Evolutionary conservation across 768 basidiomycete species (phyloP).

Genomic region (Rhizopogon vesiculosus): DNA sequence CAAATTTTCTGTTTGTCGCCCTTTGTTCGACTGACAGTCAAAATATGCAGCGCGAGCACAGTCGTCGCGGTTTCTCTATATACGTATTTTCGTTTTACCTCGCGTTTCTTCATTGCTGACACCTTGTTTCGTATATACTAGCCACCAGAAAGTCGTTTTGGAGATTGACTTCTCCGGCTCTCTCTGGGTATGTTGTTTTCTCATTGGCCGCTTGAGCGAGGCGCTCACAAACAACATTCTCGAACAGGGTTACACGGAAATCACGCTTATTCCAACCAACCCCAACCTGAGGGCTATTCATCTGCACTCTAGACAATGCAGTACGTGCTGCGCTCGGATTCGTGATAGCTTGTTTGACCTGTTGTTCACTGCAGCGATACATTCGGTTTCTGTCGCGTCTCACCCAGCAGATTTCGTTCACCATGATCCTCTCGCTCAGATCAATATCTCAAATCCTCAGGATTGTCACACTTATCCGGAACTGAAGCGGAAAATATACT

Average conservation of each 20-base stretch:
- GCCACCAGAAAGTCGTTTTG: slow-evolving; percentile 93
- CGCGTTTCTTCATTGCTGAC: slow-evolving; percentile 35
- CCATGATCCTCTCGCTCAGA: slow-evolving; percentile 66
- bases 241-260: slow-evolving; percentile 84
- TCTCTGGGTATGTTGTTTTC: slow-evolving; percentile 61
- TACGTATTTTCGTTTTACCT: slow-evolving; percentile 50
- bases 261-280: slow-evolving; percentile 80
- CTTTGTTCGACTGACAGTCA: slow-evolving; percentile 7
- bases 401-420: slow-evolving; percentile 75
- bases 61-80: slow-evolving; percentile 83
- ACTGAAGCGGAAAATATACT: slow-evolving; percentile 87
- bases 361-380: slow-evolving; percentile 46
- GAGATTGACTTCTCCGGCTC: slow-evolving; percentile 90
- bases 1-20: neutral
- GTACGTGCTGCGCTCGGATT: slow-evolving; percentile 42
- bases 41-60: slow-evolving; percentile 71
- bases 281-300: slow-evolving; percentile 78
- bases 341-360: slow-evolving; percentile 19
- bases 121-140: slow-evolving; percentile 60
- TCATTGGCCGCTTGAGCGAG: slow-evolving; percentile 11
- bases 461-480: slow-evolving; percentile 91
- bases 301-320: slow-evolving; percentile 85
- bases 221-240: slow-evolving; percentile 15
- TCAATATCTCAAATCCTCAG: slow-evolving; percentile 60
- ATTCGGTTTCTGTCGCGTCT: slow-evolving; percentile 67